phyloP scores from a whole-genome alignment of 1,284 basidiomycete species.

The Irpex lacteus region DNA sequence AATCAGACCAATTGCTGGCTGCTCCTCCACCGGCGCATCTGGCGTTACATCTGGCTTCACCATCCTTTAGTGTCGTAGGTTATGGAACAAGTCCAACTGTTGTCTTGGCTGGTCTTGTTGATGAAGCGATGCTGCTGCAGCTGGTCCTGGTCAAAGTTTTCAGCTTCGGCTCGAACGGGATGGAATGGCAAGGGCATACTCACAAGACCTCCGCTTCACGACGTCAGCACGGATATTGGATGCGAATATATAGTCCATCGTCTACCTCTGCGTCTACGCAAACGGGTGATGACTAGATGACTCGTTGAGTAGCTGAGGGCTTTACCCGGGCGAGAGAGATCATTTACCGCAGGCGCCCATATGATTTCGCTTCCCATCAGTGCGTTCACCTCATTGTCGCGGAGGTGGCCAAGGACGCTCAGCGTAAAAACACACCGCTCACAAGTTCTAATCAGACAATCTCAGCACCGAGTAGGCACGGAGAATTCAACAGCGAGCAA shows the following conservation, averaged over 20 bases:
- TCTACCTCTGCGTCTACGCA: not conserved
- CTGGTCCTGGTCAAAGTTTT: not conserved
- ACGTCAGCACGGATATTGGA: not conserved
- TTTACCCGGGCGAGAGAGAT: not conserved
- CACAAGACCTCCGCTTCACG: not conserved
- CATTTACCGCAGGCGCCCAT: not conserved
- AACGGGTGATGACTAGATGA: not conserved
- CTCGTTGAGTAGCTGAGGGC: not conserved
- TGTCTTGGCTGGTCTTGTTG: not conserved
- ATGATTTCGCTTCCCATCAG: not conserved
- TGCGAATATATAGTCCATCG: not conserved
- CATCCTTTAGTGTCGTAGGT: not conserved
- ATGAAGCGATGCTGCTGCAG: not conserved
- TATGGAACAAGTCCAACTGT: not conserved
- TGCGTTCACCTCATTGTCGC: not conserved
- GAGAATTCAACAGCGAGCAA: not conserved
- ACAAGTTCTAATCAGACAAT: not conserved
- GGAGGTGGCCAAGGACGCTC: not conserved
- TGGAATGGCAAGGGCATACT: not conserved
- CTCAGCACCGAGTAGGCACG: not conserved
- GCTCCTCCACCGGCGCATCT: conserved; percentile 47
- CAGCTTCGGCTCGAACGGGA: not conserved
- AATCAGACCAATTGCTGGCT: conserved; percentile 83
- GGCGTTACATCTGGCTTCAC: conserved; percentile 43
- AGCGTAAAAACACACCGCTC: not conserved